These are phyloP conservation scores for Davidsoniella eucalypti DNA, from an alignment of 2,329 filamentous ascomycete species.

Conservation along the genomic window DNA sequence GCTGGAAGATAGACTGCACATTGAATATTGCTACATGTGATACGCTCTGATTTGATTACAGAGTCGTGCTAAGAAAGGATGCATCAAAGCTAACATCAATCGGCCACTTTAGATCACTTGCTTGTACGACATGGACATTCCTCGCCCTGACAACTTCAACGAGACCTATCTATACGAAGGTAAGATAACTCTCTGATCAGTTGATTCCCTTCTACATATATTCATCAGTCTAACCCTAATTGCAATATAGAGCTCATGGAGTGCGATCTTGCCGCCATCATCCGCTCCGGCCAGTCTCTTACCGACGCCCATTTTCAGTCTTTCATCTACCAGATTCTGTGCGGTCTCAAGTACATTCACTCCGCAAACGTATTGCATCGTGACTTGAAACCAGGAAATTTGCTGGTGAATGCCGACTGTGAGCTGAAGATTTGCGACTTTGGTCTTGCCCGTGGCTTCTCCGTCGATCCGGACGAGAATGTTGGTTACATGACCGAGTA, in stretches of 20 bases:
- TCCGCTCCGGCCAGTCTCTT: constrained; percentile 87
- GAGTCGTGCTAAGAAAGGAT: no score
- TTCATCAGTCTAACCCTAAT: not conserved
- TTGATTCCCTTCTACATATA: not conserved
- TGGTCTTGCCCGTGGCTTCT: constrained; percentile 89
- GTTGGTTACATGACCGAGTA: constrained; percentile 99
- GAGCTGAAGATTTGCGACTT: constrained; percentile 99
- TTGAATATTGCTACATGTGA: no score
- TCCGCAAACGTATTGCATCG: constrained; percentile 95
- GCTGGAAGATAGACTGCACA: no score
- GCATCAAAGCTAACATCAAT: not conserved
- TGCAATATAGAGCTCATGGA: constrained; percentile 75
- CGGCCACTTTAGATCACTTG: constrained; percentile 63
- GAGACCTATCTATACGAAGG: constrained; percentile 98
- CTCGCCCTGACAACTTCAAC: constrained; percentile 92
- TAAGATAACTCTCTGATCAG: constrained; percentile 25
- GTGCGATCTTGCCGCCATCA: constrained; percentile 94
- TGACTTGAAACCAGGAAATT: constrained; percentile 90
- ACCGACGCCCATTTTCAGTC: constrained; percentile 99
- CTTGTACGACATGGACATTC: constrained; percentile 98
- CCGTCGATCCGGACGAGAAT: constrained; percentile 92
- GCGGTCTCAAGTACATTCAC: constrained; percentile 97
- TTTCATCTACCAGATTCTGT: constrained; percentile 99
- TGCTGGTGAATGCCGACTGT: constrained; percentile 96
- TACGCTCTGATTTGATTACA: no score